Base-by-base conservation (phyloP, 2,329 filamentous ascomycete genomes). In the Xylariales sp. region DNA sequence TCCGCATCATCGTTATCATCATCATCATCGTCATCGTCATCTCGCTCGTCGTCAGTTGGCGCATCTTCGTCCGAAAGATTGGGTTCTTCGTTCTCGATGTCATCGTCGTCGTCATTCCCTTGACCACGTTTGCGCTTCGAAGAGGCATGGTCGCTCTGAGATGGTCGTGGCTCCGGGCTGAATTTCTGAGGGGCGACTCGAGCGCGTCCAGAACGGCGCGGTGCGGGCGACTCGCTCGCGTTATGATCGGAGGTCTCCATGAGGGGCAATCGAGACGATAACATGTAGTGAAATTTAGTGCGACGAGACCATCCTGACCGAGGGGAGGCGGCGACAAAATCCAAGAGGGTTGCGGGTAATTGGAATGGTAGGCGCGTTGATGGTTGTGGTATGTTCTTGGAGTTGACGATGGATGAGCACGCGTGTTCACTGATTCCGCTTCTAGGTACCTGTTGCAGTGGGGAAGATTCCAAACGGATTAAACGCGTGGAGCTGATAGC, bases 141-240 rank as follows among this genome's bases (percentile, higher is more conserved):
- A 49, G 82, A 81, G 53, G 80, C 73, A 62, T 81, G 75, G 5
- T 76, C 78, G 64, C 69, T 68, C 60, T 75, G 75, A 23, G 74
- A 73, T 23, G 71, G 39, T 32, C 63, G 68, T 72, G 83, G 81
- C 68, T 89, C 85, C 62, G 87, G 85, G 65, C 82, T 82, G 79
- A 88, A 90, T 78, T 90, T 90, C 76, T 85, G 78, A 53, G 88
- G 87, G 43, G 82, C 83, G 76, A 83, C 87, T 69, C 88, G 84
- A 82, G 89, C 88, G 87, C 89, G 89, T 87, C 89, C 88, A 45
- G 90, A 92, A 72, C 90, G 89, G 84, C 86, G 85, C 80, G 84
- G 83, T 75, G 72, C 84, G 69, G 85, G 83, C 57, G 86, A 85
- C 71, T 82, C 81, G 75, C 82, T 85, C 78, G 84, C 83, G 81